These are phyloP conservation scores for Fraxinus dipetala DNA, from an alignment of 305 asterid species.

Conservation along the genomic window DNA sequence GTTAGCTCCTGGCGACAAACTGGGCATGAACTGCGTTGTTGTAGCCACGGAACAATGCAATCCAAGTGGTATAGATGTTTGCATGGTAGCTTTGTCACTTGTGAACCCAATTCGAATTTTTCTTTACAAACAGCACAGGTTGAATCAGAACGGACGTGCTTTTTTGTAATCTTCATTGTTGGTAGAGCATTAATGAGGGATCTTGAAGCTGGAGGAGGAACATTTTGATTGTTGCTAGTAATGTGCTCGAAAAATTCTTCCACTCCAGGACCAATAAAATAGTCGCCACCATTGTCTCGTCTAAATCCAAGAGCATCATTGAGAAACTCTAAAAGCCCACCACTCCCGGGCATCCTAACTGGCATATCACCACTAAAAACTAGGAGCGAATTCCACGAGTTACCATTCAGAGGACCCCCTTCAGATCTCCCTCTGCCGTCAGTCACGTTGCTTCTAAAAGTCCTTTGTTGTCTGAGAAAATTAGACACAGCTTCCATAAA, in stretches of 20 bases:
- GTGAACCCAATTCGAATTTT: slow-evolving; percentile 66
- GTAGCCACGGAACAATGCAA: slow-evolving; percentile 79
- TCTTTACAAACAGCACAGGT: slow-evolving; percentile 82
- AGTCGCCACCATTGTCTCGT: slow-evolving; percentile 63
- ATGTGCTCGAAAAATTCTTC: slow-evolving; percentile 62
- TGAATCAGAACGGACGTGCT: slow-evolving; percentile 65
- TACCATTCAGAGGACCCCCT: slow-evolving; percentile 24
- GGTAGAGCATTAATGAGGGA: slow-evolving; percentile 61
- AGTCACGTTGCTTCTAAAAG: slow-evolving; percentile 34
- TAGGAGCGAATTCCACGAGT: slow-evolving; percentile 62
- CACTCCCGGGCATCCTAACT: slow-evolving; percentile 52
- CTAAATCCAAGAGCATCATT: slow-evolving; percentile 71
- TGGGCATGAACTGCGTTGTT: slow-evolving; percentile 72
- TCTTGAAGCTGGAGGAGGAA: slow-evolving; percentile 72
- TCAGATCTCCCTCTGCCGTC: slow-evolving; percentile 36
- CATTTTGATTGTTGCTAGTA: slow-evolving; percentile 40
- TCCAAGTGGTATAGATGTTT: slow-evolving; percentile 80
- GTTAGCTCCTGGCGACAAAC: slow-evolving; percentile 71
- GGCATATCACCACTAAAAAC: slow-evolving; percentile 80
- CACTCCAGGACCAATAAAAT: slow-evolving; percentile 70
- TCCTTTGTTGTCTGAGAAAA: slow-evolving; percentile 57
- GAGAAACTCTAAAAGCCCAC: slow-evolving; percentile 59
- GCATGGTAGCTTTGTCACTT: slow-evolving; percentile 69
- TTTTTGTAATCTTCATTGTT: slow-evolving; percentile 62
- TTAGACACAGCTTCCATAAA: slow-evolving; percentile 54